Evolutionary conservation across 129 eudicot species (phyloP), one percentile per base, ranked within the genome.

Genomic region (Pittosporum tobira): DNA sequence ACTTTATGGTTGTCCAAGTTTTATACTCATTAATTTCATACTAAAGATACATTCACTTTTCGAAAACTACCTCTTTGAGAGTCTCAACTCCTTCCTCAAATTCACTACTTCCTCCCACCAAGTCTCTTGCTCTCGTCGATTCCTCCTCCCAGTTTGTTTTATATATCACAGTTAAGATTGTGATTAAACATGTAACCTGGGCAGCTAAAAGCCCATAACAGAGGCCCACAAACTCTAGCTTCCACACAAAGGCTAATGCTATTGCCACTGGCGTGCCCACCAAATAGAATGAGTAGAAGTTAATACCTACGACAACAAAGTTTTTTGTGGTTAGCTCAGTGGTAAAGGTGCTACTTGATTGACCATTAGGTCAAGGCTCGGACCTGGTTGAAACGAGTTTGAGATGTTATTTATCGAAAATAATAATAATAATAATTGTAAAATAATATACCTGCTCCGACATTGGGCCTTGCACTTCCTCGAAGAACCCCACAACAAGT

Each of bases 191-290:
- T 25, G 85, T 76, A 61, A 83, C 40, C 72, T 91, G 99, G 53
- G 99, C 99, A 9, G 91, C 99, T 67, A 91, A 67, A 72, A 93
- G 96, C 55, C 99, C 99, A 70, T 87, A 93, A 63, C 96, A 93
- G 44, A 93, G 84, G 45, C 99, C 99, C 68, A 71, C 51, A 70
- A 81, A 93, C 16, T 74, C 86, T 21, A 83, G 68, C 48, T 77
- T 64, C 76, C 88, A 76, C 44, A 69, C 69, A 66, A 87, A 93
- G 22, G 84, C 94, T 70, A 88, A 73, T 49, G 62, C 64, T 37
- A 87, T 74, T 24, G 99, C 99, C 34, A 93, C 82, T 10, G 99
- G 96, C 57, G 90, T 72, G 26, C 99, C 99, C 67, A 93, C 85
- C 73, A 93, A 62, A 69, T 93, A 93, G 64, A 93, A 93, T 13